A percentile compares a stretch with the other conserved stretches of the same genome.
Evolutionary conservation across 345 rosid genomes (phyloP).

Genomic region (Clausena lansium): DNA sequence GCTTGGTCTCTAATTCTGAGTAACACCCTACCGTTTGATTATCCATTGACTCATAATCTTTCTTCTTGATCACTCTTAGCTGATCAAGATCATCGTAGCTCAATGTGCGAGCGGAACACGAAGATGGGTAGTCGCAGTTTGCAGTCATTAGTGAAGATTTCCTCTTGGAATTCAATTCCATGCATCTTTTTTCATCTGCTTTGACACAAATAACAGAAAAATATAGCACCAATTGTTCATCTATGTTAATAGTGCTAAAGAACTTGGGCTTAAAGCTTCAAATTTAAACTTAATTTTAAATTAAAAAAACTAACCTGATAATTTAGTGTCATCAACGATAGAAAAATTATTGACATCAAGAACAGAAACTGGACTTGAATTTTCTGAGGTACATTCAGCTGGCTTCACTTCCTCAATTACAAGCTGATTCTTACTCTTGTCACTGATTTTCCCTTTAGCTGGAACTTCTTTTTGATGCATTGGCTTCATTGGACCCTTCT

Average conservation of each 20-base stretch:
- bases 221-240: background rate
- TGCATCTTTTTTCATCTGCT: background rate
- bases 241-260: background rate
- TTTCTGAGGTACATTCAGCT: constrained; percentile 24
- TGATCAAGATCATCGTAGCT: background rate
- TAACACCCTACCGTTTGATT: constrained; percentile 27
- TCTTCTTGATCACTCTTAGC: constrained; percentile 3
- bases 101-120: background rate
- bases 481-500: constrained; percentile 22
- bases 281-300: background rate
- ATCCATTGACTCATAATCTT: background rate
- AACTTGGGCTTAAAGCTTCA: background rate
- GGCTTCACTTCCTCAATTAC: constrained; percentile 15
- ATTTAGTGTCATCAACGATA: constrained; percentile 23
- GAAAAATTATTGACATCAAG: constrained; percentile 43
- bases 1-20: constrained; percentile 36
- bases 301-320: constrained; percentile 39
- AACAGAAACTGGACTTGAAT: constrained; percentile 62
- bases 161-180: constrained; percentile 15
- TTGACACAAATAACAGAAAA: background rate
- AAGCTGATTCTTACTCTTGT: constrained; percentile 19
- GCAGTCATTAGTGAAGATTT: constrained; percentile 12
- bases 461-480: constrained; percentile 33
- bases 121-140: background rate
- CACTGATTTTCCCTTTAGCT: constrained; percentile 22